Conservation (phyloP, 176 grass and related monocot genomes). For the Oryza australiensis region DNA sequence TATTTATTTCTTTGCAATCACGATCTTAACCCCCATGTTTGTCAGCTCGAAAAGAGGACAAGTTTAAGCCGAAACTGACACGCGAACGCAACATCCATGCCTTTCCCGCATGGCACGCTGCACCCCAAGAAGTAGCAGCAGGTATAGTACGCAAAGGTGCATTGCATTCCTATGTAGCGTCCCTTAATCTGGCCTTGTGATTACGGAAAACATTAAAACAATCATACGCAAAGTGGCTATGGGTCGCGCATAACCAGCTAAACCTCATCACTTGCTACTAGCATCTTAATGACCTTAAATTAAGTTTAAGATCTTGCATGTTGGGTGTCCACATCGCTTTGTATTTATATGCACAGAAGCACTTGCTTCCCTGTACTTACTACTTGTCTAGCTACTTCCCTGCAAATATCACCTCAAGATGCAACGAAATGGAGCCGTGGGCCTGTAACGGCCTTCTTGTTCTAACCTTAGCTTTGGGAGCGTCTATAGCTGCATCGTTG, state of each 20-base stretch:
- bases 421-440: background rate
- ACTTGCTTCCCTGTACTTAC: background rate
- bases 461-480: background rate
- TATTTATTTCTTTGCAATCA: too few relatives aligned
- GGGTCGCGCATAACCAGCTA: background rate
- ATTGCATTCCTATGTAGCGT: background rate
- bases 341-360: background rate
- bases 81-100: too few relatives aligned
- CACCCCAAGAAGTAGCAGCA: background rate
- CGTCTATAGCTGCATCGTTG: background rate
- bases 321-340: background rate
- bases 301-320: too few relatives aligned
- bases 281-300: too few relatives aligned
- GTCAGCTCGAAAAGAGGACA: background rate
- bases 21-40: too few relatives aligned
- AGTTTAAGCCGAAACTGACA: background rate
- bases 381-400: too few relatives aligned
- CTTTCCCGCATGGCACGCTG: background rate
- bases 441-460: background rate
- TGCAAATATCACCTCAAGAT: background rate
- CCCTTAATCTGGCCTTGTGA: slow-evolving; percentile 5
- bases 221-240: slow-evolving; percentile 11
- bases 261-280: too few relatives aligned
- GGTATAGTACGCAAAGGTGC: slow-evolving; percentile 28
- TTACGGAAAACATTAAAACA: background rate